Base-by-base conservation (phyloP, 495 filamentous ascomycete species). In the Penicillium bialowiezense region DNA sequence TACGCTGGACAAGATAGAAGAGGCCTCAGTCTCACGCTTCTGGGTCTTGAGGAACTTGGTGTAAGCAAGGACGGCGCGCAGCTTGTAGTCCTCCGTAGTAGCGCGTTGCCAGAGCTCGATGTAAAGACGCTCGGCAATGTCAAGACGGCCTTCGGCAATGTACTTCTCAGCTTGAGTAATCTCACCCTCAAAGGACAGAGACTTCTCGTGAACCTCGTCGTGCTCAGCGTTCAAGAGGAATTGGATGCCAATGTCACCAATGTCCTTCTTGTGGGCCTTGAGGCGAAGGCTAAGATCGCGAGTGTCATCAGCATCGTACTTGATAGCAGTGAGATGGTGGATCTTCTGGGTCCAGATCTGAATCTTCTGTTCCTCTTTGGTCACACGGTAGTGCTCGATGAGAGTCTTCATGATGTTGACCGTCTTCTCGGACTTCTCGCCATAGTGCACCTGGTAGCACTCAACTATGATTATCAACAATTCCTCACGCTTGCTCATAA, bases 91-190 rank as follows among this genome's bases (percentile, higher is more conserved):
- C 44, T 70, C 67, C 53, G 56, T 59, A 49, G 59, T 69, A 14
- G 63, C 52, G 0, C 52, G 61, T 41, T 72, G 67, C 69, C 69
- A 72, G 32, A 69, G 56, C 39, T 72, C 65, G 32, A 70, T 54
- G 43, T 63, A 72, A 3, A 58, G 42, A 9, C 53, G 46, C 55
- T 72, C 69, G 0, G 67, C 69, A 15, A 55, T 47, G 5, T 41
- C 15, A 7, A 64, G 17, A 15, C 59, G 54, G 34, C 62, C 54
- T 18, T 64, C 52, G 0, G 59, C 40, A 3, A 39, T 41, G 35
- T 63, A 56, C 28, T 52, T 52, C 39, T 66, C 44, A 6, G 63
- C 63, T 31, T 51, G 48, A 24, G 48, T 41, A 18, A 66, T 26
- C 32, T 54, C 47, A 35, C 52, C 61, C 40, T 66, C 58, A 7